phyloP scores from a whole-genome alignment of 805 yeast species.

The Candida ortonii region DNA sequence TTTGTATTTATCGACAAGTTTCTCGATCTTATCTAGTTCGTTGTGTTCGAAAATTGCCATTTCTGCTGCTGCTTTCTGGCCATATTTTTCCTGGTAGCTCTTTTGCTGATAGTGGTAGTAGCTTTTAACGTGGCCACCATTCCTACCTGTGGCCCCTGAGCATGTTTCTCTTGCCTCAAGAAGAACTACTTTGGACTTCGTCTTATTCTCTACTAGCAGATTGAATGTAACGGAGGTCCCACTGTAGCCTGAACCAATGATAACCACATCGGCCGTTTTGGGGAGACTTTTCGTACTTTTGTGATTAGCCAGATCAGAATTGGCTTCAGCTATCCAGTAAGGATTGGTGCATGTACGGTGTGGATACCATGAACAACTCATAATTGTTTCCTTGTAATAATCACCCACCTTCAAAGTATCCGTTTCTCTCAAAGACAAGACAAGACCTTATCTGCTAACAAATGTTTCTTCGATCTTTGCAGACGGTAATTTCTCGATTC shows the following conservation, averaged over 20 bases:
- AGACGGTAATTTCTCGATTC: too few species aligned
- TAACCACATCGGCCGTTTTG: slow-evolving; percentile 35
- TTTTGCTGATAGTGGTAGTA: slow-evolving; percentile 22
- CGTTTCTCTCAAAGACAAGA: too few species aligned
- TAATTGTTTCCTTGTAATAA: too few species aligned
- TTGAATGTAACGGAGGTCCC: slow-evolving; percentile 42
- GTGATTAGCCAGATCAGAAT: slow-evolving; percentile 21
- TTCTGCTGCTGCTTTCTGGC: slow-evolving; percentile 33
- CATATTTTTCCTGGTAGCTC: slow-evolving; percentile 14
- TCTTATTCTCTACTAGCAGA: slow-evolving; percentile 32
- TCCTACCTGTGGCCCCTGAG: slow-evolving; percentile 45
- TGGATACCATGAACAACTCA: too few species aligned
- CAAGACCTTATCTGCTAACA: too few species aligned
- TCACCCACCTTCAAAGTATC: too few species aligned
- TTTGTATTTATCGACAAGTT: slow-evolving; percentile 31
- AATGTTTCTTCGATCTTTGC: too few species aligned
- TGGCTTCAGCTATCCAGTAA: slow-evolving; percentile 19
- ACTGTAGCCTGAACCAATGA: slow-evolving; percentile 46
- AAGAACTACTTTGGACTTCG: slow-evolving; percentile 10
- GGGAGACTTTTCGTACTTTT: slow-evolving; percentile 34
- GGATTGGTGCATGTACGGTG: slow-evolving; percentile 7
- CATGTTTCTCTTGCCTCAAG: slow-evolving; percentile 32
- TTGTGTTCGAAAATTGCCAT: slow-evolving; percentile 36
- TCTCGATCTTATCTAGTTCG: slow-evolving; percentile 32
- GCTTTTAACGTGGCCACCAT: slow-evolving; percentile 47